A percentile compares a stretch with the other conserved stretches of the same genome.
These are phyloP conservation scores for Coelastrella sp. DNA, from an alignment of 139 green algal genomes.

Conservation along the genomic window DNA sequence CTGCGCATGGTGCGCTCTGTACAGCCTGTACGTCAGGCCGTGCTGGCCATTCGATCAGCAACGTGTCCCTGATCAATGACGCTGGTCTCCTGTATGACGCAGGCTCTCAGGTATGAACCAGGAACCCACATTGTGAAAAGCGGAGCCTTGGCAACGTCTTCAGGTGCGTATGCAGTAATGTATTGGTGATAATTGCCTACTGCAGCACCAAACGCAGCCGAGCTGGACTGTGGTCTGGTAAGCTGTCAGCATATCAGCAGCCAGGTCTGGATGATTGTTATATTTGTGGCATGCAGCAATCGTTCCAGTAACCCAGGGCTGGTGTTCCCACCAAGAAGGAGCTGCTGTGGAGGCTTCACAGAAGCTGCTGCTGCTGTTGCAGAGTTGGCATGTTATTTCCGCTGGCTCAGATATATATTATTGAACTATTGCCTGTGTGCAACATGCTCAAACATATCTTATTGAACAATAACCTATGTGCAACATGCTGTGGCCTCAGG, in stretches of 20 bases:
- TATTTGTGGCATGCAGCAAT: too few species aligned
- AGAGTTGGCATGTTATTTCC: background rate
- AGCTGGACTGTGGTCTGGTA: too few species aligned
- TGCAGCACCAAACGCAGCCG: background rate
- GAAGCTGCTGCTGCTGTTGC: background rate
- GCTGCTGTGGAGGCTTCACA: background rate
- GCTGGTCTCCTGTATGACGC: background rate
- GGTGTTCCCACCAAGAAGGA: background rate
- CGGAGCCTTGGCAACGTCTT: constrained; percentile 85
- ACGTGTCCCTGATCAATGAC: background rate
- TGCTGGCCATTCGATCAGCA: too few species aligned
- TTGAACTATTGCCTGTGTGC: background rate
- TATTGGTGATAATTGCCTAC: background rate
- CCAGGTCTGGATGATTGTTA: too few species aligned
- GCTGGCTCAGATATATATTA: background rate
- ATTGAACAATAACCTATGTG: background rate
- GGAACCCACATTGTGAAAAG: constrained; percentile 75
- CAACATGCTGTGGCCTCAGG: constrained; percentile 52
- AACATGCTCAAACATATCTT: background rate
- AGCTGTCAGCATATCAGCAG: too few species aligned
- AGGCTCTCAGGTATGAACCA: constrained; percentile 77
- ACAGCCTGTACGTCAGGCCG: too few species aligned
- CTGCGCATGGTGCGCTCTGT: too few species aligned
- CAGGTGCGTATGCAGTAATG: constrained; percentile 43
- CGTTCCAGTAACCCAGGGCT: too few species aligned